Evolutionary conservation across 164 flowering plant genomes (phyloP).

Genomic region (Berberis vulgaris): DNA sequence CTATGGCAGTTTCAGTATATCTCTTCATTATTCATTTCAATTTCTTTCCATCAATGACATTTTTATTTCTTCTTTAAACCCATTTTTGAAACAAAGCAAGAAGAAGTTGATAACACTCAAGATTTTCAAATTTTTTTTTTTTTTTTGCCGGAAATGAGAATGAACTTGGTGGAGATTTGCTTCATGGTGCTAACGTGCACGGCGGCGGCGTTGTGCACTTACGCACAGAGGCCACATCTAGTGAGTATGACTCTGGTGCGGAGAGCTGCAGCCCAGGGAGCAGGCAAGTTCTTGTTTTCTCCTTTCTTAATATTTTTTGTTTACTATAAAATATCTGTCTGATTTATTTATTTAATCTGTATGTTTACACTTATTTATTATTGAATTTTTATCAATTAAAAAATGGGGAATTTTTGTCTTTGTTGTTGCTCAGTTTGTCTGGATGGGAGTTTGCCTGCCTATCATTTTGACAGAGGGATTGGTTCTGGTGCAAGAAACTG

Average conservation of each 20-base stretch:
- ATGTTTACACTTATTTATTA: too few species aligned
- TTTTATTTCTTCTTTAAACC: too few species aligned
- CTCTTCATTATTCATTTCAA: too few species aligned
- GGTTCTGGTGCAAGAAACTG: conserved; percentile 79
- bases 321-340: background rate
- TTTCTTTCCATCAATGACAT: too few species aligned
- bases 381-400: too few species aligned
- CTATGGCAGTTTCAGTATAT: too few species aligned
- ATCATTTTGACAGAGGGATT: conserved; percentile 72
- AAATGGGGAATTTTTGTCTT: background rate
- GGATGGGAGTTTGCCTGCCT: conserved; percentile 95
- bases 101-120: too few species aligned
- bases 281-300: conserved; percentile 32
- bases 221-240: background rate
- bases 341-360: background rate
- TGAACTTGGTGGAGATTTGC: background rate
- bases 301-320: background rate
- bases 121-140: background rate
- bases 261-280: conserved; percentile 49
- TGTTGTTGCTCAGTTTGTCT: conserved; percentile 49
- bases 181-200: conserved; percentile 21
- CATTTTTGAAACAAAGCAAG: too few species aligned
- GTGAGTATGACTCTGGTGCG: conserved; percentile 66
- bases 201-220: conserved; percentile 10
- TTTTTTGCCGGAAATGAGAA: background rate